phyloP scores from a whole-genome alignment of 2,329 filamentous ascomycete species.

The Fusarium torreyae region DNA sequence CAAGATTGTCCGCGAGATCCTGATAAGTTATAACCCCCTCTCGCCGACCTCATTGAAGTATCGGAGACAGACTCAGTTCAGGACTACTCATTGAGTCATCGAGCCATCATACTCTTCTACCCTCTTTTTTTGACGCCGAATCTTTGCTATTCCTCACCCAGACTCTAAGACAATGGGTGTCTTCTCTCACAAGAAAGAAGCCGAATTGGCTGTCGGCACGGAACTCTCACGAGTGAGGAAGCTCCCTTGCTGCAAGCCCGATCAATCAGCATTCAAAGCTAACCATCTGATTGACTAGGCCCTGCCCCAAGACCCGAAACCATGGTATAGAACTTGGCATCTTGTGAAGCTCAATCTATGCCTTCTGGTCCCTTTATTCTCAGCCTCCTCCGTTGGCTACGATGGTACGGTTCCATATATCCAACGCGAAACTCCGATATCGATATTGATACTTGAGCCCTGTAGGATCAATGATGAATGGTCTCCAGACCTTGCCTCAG shows the following conservation, averaged over 20 bases:
- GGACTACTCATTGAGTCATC: too few relatives aligned
- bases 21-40: too few relatives aligned
- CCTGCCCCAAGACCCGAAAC: neutral
- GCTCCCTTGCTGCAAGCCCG: too few relatives aligned
- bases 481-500: constrained; percentile 57
- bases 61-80: too few relatives aligned
- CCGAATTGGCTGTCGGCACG: constrained; percentile 12
- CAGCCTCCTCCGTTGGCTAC: constrained; percentile 5
- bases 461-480: constrained; percentile 61
- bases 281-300: rapidly evolving
- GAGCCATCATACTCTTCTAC: too few relatives aligned
- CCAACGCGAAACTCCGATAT: neutral
- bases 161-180: neutral
- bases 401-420: neutral
- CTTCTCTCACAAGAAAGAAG: constrained; percentile 3
- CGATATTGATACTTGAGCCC: neutral
- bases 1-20: too few relatives aligned
- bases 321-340: constrained; percentile 11
- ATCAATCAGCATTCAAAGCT: rapidly evolving
- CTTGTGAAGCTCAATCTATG: constrained; percentile 1
- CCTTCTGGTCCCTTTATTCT: constrained; percentile 3
- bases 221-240: constrained; percentile 3
- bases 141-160: too few relatives aligned
- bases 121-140: too few relatives aligned
- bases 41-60: too few relatives aligned